Conservation (phyloP, 2,329 filamentous ascomycete genomes). For the Leptosphaerulina australis region DNA sequence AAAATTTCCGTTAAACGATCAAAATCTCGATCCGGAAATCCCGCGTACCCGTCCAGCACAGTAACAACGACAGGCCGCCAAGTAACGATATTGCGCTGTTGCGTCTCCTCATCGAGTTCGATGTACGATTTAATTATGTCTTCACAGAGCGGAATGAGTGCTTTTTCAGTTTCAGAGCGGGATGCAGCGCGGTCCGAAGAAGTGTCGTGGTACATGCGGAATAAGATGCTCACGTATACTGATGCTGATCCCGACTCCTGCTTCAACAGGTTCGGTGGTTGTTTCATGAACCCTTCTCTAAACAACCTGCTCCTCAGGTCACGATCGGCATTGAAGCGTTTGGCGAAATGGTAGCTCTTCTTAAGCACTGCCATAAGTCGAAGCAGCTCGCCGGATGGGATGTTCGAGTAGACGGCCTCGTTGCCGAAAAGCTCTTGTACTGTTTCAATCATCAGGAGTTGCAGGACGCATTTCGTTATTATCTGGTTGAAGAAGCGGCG, state of each 20-base stretch:
- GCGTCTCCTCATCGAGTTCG: conserved; percentile 88
- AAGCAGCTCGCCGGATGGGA: conserved; percentile 86
- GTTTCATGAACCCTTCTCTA: conserved; percentile 99
- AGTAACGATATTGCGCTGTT: conserved; percentile 94
- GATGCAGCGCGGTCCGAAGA: conserved; percentile 80
- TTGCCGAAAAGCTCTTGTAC: conserved; percentile 99
- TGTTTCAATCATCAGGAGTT: conserved; percentile 98
- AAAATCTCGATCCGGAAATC: conserved; percentile 82
- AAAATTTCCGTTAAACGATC: conserved; percentile 79
- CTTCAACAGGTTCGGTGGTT: conserved; percentile 95
- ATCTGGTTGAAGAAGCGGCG: conserved; percentile 98
- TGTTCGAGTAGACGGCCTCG: conserved; percentile 90
- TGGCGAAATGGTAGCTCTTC: conserved; percentile 94
- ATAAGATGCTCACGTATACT: conserved; percentile 93
- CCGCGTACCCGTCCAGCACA: conserved; percentile 89
- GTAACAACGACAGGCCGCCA: conserved; percentile 98
- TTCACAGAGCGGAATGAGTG: conserved; percentile 90
- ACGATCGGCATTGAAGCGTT: conserved; percentile 97
- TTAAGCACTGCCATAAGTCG: conserved; percentile 93
- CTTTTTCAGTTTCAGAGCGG: conserved; percentile 83
- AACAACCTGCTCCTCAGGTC: conserved; percentile 92
- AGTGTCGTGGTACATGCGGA: conserved; percentile 95
- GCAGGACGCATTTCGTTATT: conserved; percentile 96
- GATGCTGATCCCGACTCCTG: conserved; percentile 92
- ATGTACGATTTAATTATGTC: conserved; percentile 91